Evolutionary conservation across 805 yeast genomes (phyloP).

Genomic region (Myxozyma monticola): DNA sequence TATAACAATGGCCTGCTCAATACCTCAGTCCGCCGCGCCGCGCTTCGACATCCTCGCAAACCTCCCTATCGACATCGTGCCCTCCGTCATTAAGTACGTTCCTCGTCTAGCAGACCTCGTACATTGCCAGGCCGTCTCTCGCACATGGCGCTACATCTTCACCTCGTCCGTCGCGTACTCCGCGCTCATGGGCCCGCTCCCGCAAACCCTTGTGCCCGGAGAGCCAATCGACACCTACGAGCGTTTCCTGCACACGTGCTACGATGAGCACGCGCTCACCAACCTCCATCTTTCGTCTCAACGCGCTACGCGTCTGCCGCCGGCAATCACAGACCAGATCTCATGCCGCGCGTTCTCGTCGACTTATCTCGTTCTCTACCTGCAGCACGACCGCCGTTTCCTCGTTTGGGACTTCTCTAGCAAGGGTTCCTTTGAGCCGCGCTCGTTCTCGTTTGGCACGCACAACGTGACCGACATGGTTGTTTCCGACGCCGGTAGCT

Average conservation of each 20-base stretch:
- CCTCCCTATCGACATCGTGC: slow-evolving; percentile 26
- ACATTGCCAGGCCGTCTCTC: slow-evolving; percentile 24
- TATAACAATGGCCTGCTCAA: too few relatives aligned
- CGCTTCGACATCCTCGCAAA: slow-evolving; percentile 22
- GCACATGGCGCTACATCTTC: slow-evolving; percentile 25
- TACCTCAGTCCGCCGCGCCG: neutral
- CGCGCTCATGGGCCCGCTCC: slow-evolving; percentile 9
- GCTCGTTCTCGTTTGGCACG: slow-evolving; percentile 20
- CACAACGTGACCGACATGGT: slow-evolving; percentile 19
- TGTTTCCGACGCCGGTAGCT: slow-evolving; percentile 19
- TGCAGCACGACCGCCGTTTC: slow-evolving; percentile 19
- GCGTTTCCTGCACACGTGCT: slow-evolving; percentile 23
- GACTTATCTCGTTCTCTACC: slow-evolving; percentile 24
- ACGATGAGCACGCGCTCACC: slow-evolving; percentile 21
- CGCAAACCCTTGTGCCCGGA: neutral
- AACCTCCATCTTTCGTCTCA: slow-evolving; percentile 16
- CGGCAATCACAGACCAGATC: slow-evolving; percentile 24
- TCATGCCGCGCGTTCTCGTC: slow-evolving; percentile 23
- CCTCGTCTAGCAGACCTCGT: slow-evolving; percentile 26
- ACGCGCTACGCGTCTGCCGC: slow-evolving; percentile 5
- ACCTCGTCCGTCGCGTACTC: slow-evolving; percentile 25
- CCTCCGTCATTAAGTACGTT: slow-evolving; percentile 22
- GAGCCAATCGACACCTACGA: slow-evolving; percentile 11
- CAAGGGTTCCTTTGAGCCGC: slow-evolving; percentile 13
- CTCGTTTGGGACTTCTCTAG: slow-evolving; percentile 26